Conservation (phyloP, 129 eudicot genomes). For the Flaveria sonorensis region DNA sequence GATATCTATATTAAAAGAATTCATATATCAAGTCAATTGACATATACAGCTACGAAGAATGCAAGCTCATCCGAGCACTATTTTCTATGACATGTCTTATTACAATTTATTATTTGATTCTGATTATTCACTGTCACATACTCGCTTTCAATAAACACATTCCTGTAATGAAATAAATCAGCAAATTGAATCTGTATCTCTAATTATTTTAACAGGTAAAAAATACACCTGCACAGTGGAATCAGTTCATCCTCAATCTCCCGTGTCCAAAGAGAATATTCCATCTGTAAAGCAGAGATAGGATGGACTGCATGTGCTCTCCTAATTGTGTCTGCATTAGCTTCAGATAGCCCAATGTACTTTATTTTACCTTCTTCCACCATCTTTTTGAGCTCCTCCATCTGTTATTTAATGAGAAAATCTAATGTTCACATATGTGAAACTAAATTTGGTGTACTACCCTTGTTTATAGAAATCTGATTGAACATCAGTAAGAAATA, state of each 20-base stretch:
- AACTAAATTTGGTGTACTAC: conserved; percentile 1
- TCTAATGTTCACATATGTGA: not conserved
- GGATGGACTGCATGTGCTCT: conserved; percentile 84
- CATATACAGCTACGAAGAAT: not conserved
- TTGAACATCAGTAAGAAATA: not conserved
- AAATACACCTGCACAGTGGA: conserved; percentile 62
- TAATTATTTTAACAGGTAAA: not conserved
- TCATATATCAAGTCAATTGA: not conserved
- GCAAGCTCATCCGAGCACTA: not conserved
- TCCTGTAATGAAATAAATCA: not conserved
- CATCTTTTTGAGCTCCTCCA: conserved; percentile 65
- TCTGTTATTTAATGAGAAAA: conserved; percentile 34
- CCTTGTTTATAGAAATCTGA: not conserved
- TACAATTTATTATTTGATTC: not conserved
- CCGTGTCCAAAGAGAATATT: conserved; percentile 77
- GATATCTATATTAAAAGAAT: not conserved
- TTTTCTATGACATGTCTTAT: not conserved
- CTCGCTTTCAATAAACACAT: not conserved
- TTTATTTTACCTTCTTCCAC: conserved; percentile 76
- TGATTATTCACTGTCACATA: not conserved
- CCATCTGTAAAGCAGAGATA: conserved; percentile 67
- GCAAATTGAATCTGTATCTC: not conserved
- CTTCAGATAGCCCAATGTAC: conserved; percentile 77
- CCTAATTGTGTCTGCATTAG: conserved; percentile 66
- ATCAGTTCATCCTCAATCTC: conserved; percentile 71